Evolutionary conservation across 2,329 filamentous ascomycete species (phyloP).

Genomic region (Scedosporium dehoogii): DNA sequence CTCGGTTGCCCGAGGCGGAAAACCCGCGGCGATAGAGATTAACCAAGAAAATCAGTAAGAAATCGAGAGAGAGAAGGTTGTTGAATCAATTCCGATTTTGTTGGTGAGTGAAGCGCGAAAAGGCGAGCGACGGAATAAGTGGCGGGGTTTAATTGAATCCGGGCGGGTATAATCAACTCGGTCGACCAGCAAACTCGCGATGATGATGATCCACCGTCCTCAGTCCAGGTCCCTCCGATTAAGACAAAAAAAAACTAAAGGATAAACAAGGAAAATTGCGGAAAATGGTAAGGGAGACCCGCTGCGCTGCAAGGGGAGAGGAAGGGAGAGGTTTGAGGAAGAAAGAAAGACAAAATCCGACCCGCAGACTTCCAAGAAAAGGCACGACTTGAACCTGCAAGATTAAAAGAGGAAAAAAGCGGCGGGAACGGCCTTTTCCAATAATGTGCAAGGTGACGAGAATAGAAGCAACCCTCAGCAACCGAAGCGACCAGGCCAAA

Average conservation of each 20-base stretch:
- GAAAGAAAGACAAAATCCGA: neutral
- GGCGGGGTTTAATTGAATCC: neutral
- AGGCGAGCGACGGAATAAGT: neutral
- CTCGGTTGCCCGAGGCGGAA: neutral
- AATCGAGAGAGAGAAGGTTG: neutral
- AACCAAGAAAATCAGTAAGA: neutral
- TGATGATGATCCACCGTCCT: neutral
- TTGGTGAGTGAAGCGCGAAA: too few species aligned
- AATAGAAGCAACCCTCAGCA: neutral
- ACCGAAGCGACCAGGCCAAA: neutral
- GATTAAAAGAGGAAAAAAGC: neutral
- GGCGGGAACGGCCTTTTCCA: neutral
- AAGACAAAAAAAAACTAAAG: neutral
- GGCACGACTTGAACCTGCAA: neutral
- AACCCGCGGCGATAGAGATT: neutral
- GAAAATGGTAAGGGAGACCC: neutral
- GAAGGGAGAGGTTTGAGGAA: neutral
- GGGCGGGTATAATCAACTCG: neutral
- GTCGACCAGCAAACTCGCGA: neutral
- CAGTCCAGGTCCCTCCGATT: neutral
- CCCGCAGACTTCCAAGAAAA: conserved; percentile 1
- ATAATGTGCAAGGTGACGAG: neutral
- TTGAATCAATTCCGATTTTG: neutral
- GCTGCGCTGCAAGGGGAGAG: neutral
- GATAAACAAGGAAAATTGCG: neutral